Conservation (phyloP, 2,329 filamentous ascomycete species). For the Monilinia aucupariae region DNA sequence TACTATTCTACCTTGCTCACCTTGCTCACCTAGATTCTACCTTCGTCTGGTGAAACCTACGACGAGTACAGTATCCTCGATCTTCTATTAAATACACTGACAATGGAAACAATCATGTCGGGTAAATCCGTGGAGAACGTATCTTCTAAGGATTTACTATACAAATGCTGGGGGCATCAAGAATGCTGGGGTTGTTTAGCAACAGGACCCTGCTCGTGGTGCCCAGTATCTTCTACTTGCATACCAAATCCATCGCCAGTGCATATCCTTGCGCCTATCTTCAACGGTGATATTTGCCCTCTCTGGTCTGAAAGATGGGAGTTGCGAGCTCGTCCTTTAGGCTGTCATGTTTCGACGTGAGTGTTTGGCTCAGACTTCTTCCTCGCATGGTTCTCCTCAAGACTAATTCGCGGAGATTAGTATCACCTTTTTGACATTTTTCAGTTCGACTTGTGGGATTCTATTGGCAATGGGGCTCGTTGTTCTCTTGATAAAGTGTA, state of each 20-base stretch:
- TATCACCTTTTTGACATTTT: constrained; percentile 38
- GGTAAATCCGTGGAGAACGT: background rate
- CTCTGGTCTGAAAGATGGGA: constrained; percentile 45
- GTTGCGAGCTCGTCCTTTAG: constrained; percentile 38
- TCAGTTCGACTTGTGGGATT: constrained; percentile 35
- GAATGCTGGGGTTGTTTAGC: constrained; percentile 45
- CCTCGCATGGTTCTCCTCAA: background rate
- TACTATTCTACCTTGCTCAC: background rate
- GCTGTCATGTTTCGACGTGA: constrained; percentile 40
- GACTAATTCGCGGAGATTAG: background rate
- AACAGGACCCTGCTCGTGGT: constrained; percentile 31
- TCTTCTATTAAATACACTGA: background rate
- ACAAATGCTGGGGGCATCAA: constrained; percentile 42
- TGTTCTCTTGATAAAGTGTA: background rate
- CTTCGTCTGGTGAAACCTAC: background rate
- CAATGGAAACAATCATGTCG: background rate
- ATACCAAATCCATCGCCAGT: constrained; percentile 46
- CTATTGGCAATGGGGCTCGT: constrained; percentile 23
- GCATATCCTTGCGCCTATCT: constrained; percentile 47
- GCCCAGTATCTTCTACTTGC: constrained; percentile 43
- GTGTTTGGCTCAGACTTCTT: background rate
- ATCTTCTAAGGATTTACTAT: background rate
- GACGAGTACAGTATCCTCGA: background rate
- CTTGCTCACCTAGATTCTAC: background rate
- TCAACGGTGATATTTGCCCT: constrained; percentile 47